phyloP scores from a whole-genome alignment of 2,329 filamentous ascomycete species.

The Trichoderma lentiforme region DNA sequence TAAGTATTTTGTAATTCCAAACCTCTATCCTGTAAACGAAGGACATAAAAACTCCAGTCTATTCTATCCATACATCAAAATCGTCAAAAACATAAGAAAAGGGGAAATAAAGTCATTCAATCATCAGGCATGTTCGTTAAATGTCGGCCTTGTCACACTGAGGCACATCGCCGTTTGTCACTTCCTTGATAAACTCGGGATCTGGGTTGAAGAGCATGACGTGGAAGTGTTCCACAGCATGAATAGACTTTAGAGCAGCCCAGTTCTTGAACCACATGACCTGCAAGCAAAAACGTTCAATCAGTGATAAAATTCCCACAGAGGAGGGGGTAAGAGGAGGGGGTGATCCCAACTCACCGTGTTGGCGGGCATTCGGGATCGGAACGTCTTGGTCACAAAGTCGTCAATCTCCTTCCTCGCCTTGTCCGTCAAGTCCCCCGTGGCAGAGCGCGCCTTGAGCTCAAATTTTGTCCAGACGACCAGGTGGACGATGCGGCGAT shows the following conservation, averaged over 20 bases:
- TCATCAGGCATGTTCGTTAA: neutral
- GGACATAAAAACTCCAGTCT: constrained; percentile 1
- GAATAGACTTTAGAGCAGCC: constrained; percentile 77
- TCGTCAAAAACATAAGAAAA: neutral
- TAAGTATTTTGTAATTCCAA: neutral
- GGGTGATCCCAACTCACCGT: constrained; percentile 43
- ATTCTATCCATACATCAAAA: neutral
- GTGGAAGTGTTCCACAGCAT: constrained; percentile 90
- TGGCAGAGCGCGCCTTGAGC: constrained; percentile 63
- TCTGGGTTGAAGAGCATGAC: constrained; percentile 84
- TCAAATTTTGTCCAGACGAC: constrained; percentile 93
- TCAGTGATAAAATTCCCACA: neutral
- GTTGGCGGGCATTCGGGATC: constrained; percentile 46
- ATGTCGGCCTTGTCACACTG: constrained; percentile 46
- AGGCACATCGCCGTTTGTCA: constrained; percentile 73
- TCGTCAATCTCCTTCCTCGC: constrained; percentile 63
- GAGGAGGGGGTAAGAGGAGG: too few relatives aligned
- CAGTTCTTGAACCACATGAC: constrained; percentile 67
- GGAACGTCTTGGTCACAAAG: constrained; percentile 68
- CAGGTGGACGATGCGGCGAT: constrained; percentile 72
- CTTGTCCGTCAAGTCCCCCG: constrained; percentile 63
- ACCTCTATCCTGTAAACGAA: constrained; percentile 7
- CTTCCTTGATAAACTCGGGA: constrained; percentile 60
- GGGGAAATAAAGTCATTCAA: neutral
- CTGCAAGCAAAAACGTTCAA: constrained; percentile 21